These are phyloP conservation scores for Graphilbum ipis-grandicollis DNA, from an alignment of 2,329 filamentous ascomycete genomes.

Conservation along the genomic window DNA sequence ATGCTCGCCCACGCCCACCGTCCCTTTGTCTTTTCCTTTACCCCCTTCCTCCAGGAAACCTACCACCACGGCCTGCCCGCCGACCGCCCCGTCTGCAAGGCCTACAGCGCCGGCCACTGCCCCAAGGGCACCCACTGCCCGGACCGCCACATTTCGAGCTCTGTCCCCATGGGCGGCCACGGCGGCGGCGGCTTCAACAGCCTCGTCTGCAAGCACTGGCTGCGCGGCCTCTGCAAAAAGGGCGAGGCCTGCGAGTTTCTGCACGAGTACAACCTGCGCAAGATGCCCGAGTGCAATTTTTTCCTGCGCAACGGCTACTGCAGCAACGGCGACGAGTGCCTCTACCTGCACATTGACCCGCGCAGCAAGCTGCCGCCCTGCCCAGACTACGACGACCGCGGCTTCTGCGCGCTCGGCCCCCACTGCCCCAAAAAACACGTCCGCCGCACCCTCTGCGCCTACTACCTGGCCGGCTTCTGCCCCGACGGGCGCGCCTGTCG, in stretches of 20 bases:
- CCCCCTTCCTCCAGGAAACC: slow-evolving; percentile 64
- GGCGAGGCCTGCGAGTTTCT: slow-evolving; percentile 93
- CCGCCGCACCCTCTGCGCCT: slow-evolving; percentile 58
- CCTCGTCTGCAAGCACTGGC: slow-evolving; percentile 97
- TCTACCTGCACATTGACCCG: slow-evolving; percentile 81
- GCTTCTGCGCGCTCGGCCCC: slow-evolving; percentile 85
- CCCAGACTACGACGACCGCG: slow-evolving; percentile 83
- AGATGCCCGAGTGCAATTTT: slow-evolving; percentile 98
- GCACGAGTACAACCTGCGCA: slow-evolving; percentile 94
- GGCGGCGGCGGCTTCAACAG: slow-evolving; percentile 45
- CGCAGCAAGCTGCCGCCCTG: slow-evolving; percentile 64
- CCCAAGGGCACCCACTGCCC: slow-evolving; percentile 70
- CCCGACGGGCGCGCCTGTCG: slow-evolving; percentile 63
- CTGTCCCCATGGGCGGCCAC: slow-evolving; percentile 15
- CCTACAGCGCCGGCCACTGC: slow-evolving; percentile 67
- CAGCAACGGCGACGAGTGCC: slow-evolving; percentile 89
- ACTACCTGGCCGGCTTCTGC: slow-evolving; percentile 88
- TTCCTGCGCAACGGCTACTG: slow-evolving; percentile 89
- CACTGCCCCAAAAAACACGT: slow-evolving; percentile 80
- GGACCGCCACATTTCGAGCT: slow-evolving; percentile 50
- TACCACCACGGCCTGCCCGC: slow-evolving; percentile 72
- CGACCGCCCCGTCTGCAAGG: slow-evolving; percentile 66
- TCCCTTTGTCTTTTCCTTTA: slow-evolving; percentile 63
- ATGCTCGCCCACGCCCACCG: slow-evolving; percentile 41
- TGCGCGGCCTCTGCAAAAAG: slow-evolving; percentile 94